These are phyloP conservation scores for Lodderomyces metapsilosis DNA, from an alignment of 1,139 yeast species.

Conservation along the genomic window DNA sequence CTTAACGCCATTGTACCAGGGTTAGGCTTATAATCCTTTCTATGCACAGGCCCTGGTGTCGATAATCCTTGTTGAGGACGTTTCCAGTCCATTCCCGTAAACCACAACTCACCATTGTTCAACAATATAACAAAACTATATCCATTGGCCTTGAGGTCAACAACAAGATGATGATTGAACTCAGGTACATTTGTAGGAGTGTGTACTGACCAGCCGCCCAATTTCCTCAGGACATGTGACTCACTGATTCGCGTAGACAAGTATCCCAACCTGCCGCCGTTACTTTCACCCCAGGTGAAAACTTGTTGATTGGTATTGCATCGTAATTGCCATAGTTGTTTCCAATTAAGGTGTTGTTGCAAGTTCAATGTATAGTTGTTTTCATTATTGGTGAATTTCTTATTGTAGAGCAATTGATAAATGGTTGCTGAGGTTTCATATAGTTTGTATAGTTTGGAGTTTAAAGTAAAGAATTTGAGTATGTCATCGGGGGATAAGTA, in stretches of 20 bases:
- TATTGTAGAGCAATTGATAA: constrained; percentile 50
- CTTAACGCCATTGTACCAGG: constrained; percentile 21
- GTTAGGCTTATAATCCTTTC: constrained; percentile 24
- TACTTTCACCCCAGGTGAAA: constrained; percentile 63
- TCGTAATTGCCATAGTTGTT: constrained; percentile 45
- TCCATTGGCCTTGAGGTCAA: constrained; percentile 66
- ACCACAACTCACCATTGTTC: constrained; percentile 50
- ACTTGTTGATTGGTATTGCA: constrained; percentile 38
- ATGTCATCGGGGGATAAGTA: constrained; percentile 47
- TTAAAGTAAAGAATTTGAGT: constrained; percentile 44
- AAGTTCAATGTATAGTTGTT: constrained; percentile 32
- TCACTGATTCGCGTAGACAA: constrained; percentile 27
- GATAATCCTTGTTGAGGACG: constrained; percentile 21
- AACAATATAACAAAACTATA: constrained; percentile 63
- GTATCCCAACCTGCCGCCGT: constrained; percentile 60
- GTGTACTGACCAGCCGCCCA: constrained; percentile 35
- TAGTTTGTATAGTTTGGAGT: constrained; percentile 22
- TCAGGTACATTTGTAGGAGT: constrained; percentile 39
- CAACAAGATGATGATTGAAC: constrained; percentile 37
- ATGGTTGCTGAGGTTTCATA: constrained; percentile 30
- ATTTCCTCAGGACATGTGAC: constrained; percentile 25
- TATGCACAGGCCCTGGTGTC: constrained; percentile 22
- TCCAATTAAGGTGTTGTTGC: constrained; percentile 52
- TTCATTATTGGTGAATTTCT: constrained; percentile 35
- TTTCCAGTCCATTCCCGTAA: constrained; percentile 53